A percentile compares a stretch with the other conserved stretches of the same genome.
These are phyloP conservation scores for Xanthoconium separans DNA, from an alignment of 1,284 basidiomycete species.

Conservation along the genomic window DNA sequence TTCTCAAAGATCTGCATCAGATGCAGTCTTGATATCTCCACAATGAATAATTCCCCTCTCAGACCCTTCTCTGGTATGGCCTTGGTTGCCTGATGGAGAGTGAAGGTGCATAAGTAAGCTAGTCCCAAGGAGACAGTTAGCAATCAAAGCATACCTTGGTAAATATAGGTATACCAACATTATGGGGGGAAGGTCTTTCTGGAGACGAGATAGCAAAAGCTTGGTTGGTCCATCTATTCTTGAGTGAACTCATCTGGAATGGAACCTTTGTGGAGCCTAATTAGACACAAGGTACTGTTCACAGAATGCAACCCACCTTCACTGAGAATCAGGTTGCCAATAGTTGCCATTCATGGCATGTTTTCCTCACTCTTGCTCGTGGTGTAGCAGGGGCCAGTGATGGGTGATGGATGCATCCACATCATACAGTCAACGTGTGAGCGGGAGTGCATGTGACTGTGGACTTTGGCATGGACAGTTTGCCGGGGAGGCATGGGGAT, in stretches of 20 bases:
- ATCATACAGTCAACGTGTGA: constrained; percentile 14
- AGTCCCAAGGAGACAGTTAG: constrained; percentile 22
- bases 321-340: constrained; percentile 65
- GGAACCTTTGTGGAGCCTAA: constrained; percentile 54
- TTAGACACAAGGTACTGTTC: constrained; percentile 8
- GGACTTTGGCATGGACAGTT: neutral
- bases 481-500: constrained; percentile 22
- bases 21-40: constrained; percentile 89
- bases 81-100: constrained; percentile 64
- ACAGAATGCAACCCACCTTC: constrained; percentile 43
- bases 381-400: constrained; percentile 3
- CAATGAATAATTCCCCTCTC: constrained; percentile 71
- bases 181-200: constrained; percentile 31
- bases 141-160: constrained; percentile 3
- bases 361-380: constrained; percentile 18
- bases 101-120: constrained; percentile 71
- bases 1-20: constrained; percentile 89
- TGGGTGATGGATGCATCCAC: constrained; percentile 19
- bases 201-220: constrained; percentile 64
- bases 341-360: constrained; percentile 54
- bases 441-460: constrained; percentile 5
- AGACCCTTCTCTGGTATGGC: constrained; percentile 79
- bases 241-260: constrained; percentile 68
- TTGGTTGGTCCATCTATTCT: constrained; percentile 55
- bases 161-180: constrained; percentile 42